These are phyloP conservation scores for Plasmodium vinckei DNA, from an alignment of 169 alveolate species.

Conservation along the genomic window DNA sequence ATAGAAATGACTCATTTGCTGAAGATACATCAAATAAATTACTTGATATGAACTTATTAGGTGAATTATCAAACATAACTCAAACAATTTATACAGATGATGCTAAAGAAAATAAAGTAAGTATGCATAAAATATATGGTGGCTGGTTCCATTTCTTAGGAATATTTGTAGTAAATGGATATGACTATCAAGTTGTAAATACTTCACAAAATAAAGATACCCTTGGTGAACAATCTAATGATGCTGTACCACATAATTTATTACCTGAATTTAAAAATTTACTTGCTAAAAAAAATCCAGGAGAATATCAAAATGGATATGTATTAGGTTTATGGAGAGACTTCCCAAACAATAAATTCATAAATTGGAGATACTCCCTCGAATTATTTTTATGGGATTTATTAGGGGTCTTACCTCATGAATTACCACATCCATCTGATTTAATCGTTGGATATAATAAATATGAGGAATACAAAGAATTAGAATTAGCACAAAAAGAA, in stretches of 20 bases:
- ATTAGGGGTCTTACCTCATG: slow-evolving; percentile 40
- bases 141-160: slow-evolving; percentile 75
- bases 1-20: slow-evolving; percentile 39
- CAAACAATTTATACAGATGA: slow-evolving; percentile 31
- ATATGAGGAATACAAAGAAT: neutral
- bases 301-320: slow-evolving; percentile 25
- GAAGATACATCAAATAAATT: slow-evolving; percentile 11
- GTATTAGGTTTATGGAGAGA: slow-evolving; percentile 72
- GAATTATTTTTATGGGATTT: slow-evolving; percentile 73
- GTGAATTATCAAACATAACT: slow-evolving; percentile 43
- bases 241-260: slow-evolving; percentile 17
- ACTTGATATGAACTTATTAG: slow-evolving; percentile 42
- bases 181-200: neutral
- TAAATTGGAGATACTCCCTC: slow-evolving; percentile 44
- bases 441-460: slow-evolving; percentile 18
- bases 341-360: slow-evolving; percentile 25
- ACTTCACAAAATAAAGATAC: neutral
- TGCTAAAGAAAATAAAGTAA: slow-evolving; percentile 6
- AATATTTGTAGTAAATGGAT: slow-evolving; percentile 51
- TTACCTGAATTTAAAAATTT: slow-evolving; percentile 7
- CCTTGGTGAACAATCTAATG: neutral
- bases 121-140: slow-evolving; percentile 67
- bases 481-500: neutral
- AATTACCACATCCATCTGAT: slow-evolving; percentile 65
- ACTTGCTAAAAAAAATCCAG: slow-evolving; percentile 20